A percentile compares a stretch with the other conserved stretches of the same genome.
Conservation (phyloP, 257 asterid genomes). For the Thymus mandschuricus region DNA sequence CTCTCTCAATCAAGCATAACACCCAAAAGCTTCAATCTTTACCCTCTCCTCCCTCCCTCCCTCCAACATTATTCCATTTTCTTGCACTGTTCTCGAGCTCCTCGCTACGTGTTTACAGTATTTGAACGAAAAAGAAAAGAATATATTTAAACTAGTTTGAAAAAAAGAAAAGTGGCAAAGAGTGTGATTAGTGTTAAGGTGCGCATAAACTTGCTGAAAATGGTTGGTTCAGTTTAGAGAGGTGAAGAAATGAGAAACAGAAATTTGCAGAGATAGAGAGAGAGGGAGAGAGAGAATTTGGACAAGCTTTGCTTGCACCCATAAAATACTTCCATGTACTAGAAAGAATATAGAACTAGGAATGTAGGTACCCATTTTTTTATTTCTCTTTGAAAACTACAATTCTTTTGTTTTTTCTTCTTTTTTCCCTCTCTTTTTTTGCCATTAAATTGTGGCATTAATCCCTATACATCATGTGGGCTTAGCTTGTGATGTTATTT, state of each 20-base stretch:
- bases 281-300: conserved; percentile 29
- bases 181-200: conserved; percentile 61
- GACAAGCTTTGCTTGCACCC: conserved; percentile 46
- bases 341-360: conserved; percentile 28
- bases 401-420: not conserved
- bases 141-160: conserved; percentile 6
- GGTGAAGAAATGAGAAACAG: conserved; percentile 36
- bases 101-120: not conserved
- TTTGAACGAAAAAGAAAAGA: conserved; percentile 11
- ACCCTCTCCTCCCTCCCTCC: not conserved
- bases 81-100: conserved; percentile 21
- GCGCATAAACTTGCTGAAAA: conserved; percentile 45
- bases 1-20: conserved; percentile 39
- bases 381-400: not conserved
- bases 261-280: conserved; percentile 33
- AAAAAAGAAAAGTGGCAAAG: conserved; percentile 28
- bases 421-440: too few relatives aligned
- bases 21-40: conserved; percentile 43
- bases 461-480: conserved; percentile 22
- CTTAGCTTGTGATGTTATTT: not conserved
- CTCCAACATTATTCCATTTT: conserved; percentile 16
- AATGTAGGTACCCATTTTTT: conserved; percentile 28
- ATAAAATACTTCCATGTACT: conserved; percentile 33
- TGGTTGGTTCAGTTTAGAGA: conserved; percentile 45
- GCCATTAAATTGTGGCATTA: not conserved